Percentiles rank a stretch among this genome's conserved stretches.
phyloP scores from a whole-genome alignment of 805 yeast genomes.

The Pichia manshurica region DNA sequence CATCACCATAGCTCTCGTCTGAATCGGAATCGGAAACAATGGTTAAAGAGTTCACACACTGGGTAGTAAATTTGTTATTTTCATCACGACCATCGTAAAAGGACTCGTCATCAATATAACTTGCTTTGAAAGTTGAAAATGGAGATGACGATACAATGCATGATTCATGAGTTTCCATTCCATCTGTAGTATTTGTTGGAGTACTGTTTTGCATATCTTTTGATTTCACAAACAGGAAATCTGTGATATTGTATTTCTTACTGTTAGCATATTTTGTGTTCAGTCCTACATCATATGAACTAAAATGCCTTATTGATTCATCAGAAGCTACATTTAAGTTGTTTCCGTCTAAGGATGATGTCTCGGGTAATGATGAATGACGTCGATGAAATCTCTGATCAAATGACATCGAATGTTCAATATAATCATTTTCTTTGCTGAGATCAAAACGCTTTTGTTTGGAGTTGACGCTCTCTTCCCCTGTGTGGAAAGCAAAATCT shows the following conservation, averaged over 20 bases:
- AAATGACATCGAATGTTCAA: not conserved
- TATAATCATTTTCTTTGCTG: not conserved
- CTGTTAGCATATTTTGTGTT: conserved; percentile 7
- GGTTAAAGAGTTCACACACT: not conserved
- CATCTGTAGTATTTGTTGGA: not conserved
- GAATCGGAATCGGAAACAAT: conserved; percentile 10
- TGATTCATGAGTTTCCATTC: not conserved
- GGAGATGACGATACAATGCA: conserved; percentile 17
- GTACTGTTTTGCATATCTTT: not conserved
- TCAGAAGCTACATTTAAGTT: conserved; percentile 6
- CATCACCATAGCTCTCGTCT: conserved; percentile 23
- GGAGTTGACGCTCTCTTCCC: not conserved
- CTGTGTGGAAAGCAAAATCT: no score
- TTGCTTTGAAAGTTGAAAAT: conserved; percentile 19
- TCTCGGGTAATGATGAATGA: conserved; percentile 24
- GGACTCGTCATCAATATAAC: conserved; percentile 12
- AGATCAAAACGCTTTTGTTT: not conserved
- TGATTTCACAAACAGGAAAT: not conserved
- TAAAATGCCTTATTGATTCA: conserved; percentile 26
- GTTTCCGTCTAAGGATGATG: conserved; percentile 10
- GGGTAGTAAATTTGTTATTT: not conserved
- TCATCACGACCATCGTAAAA: not conserved
- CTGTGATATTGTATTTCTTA: conserved; percentile 1
- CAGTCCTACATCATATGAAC: conserved; percentile 29
- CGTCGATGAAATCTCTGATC: conserved; percentile 8